Base-by-base conservation (phyloP, 2,329 filamentous ascomycete genomes). In the Talaromyces marneffei region DNA sequence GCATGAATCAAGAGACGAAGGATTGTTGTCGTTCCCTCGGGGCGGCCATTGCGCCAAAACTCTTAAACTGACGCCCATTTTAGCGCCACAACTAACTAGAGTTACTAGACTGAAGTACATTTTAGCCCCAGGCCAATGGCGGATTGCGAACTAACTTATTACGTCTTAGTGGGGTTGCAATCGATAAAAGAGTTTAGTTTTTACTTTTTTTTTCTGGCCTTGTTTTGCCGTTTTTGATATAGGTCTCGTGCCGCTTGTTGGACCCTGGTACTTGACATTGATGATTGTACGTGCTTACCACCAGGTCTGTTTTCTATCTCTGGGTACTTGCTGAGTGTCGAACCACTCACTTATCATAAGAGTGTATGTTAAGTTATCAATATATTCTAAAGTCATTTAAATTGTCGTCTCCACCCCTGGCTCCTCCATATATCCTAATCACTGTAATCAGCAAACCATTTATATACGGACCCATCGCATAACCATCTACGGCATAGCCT, bases 161-260 rank as follows among this genome's bases (percentile, higher is more conserved):
- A 20, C 33, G 52, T 55, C 33, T 39, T 55, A 55, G 52, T 55
- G 52, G 52, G 23, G 52, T 55, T 55, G 35, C 52, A 55, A 18
- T 39, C 53, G 39, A 48, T 12, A 33, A n/a, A 52, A 29, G 12
- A 48, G n/a, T 9, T 48, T 29, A n/a, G 8, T 20, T n/a, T n/a
- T 48, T 29, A 14, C 25, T 27, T 46, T 29, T 48, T 14, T 52
- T 20, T 23, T 23, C 18, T 20, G 7, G 14, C 23, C 2, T 18
- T 1, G 25, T 50, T n/a, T n/a, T 33, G 14, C 48, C 29, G 27
- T 52, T 14, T 20, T 20, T 35, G 10, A 52, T 50, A 50, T 52
- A 46, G 48, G 29, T 52, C 48, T 52, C 48, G 48, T 52, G 48
- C 42, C 42, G 39, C 39, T 42, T 4, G 35, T 37, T 6, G 35